Percentiles rank a stretch among this genome's conserved stretches.
Conservation (phyloP, 805 yeast species). For the Saturnispora dispora region DNA sequence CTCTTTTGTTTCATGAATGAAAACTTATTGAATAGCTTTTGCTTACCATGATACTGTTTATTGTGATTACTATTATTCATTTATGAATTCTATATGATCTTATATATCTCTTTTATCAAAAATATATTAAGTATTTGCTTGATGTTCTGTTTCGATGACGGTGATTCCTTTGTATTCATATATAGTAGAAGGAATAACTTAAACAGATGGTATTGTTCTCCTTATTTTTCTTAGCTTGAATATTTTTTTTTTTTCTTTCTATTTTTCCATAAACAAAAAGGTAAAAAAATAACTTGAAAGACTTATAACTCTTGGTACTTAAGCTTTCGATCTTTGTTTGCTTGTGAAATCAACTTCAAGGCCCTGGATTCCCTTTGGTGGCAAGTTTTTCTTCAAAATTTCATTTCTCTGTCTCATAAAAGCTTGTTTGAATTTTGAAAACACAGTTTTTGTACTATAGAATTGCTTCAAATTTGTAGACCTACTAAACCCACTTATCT, state of each 20-base stretch:
- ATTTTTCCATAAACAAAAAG: too few relatives aligned
- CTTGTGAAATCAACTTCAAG: too few relatives aligned
- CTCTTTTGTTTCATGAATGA: neutral
- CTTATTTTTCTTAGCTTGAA: neutral
- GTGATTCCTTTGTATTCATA: neutral
- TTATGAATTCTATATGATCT: neutral
- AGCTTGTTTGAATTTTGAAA: neutral
- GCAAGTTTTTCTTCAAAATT: too few relatives aligned
- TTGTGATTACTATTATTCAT: neutral
- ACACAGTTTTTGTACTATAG: neutral
- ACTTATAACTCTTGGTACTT: neutral
- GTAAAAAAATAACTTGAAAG: neutral
- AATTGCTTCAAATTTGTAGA: neutral
- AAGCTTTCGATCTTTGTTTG: too few relatives aligned
- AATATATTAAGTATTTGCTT: neutral
- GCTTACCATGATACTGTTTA: neutral
- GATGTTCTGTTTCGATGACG: neutral
- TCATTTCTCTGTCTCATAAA: too few relatives aligned
- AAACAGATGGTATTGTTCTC: neutral
- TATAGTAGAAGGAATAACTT: too few relatives aligned
- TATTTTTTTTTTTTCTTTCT: neutral
- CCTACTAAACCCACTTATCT: neutral
- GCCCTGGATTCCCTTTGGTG: too few relatives aligned
- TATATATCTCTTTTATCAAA: neutral
- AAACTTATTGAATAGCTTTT: neutral